A percentile compares a stretch with the other conserved stretches of the same genome.
Evolutionary conservation across 352 stramenopile genomes (phyloP).

Genomic region (Plasmopara halstedii): DNA sequence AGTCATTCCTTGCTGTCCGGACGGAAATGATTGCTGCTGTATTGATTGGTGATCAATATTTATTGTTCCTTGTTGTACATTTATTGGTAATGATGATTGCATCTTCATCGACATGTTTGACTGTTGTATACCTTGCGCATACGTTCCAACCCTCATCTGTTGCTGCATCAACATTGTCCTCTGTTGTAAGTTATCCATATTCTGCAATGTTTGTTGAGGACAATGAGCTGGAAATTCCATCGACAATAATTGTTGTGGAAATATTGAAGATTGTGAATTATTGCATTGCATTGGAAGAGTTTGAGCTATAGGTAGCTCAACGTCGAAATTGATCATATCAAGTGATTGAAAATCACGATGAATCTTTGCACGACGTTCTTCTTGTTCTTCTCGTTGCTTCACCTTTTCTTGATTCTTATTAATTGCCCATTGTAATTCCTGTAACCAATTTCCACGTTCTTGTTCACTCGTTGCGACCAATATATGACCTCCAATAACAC

Average conservation of each 20-base stretch:
- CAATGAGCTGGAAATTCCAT: no score
- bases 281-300: no score
- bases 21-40: neutral
- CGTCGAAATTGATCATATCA: constrained; percentile 79
- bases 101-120: constrained; percentile 9
- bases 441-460: constrained; percentile 72
- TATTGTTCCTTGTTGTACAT: constrained; percentile 4
- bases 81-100: constrained; percentile 6
- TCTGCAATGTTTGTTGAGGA: neutral
- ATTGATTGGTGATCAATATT: constrained; percentile 13
- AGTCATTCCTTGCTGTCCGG: constrained; percentile 8
- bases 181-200: neutral
- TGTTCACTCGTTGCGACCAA: constrained; percentile 47
- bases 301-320: constrained; percentile 12
- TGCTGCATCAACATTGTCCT: constrained; percentile 3
- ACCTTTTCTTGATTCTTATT: constrained; percentile 35
- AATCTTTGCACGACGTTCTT: constrained; percentile 43
- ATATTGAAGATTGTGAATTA: no score
- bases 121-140: neutral
- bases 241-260: no score
- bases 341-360: constrained; percentile 56
- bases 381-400: constrained; percentile 25
- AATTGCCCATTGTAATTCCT: constrained; percentile 70
- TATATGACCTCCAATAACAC: constrained; percentile 50
- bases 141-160: constrained; percentile 7